Conservation (phyloP, 116 monocot genomes). For the Papilionanthe hybrid region DNA sequence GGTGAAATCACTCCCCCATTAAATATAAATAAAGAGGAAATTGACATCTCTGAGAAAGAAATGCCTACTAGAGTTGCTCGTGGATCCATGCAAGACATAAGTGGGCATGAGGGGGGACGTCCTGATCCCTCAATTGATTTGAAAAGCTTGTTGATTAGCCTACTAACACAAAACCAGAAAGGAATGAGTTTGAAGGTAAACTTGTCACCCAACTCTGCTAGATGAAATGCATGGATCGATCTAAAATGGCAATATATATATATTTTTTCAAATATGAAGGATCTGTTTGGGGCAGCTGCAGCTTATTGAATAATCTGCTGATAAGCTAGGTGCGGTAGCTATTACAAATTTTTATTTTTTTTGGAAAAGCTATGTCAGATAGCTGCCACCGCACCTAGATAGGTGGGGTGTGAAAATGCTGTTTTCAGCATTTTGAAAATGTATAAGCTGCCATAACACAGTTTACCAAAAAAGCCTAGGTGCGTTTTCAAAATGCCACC, state of each 20-base stretch:
- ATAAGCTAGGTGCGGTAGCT: too few relatives aligned
- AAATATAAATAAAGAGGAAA: constrained; percentile 41
- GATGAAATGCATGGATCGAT: not conserved
- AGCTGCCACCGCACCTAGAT: too few relatives aligned
- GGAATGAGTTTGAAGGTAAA: constrained; percentile 79
- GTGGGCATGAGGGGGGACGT: constrained; percentile 8
- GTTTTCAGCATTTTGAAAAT: too few relatives aligned
- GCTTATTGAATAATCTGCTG: too few relatives aligned
- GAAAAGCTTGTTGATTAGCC: constrained; percentile 35
- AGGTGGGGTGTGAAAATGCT: too few relatives aligned
- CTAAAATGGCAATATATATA: not conserved
- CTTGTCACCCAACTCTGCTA: not conserved
- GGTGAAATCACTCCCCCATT: constrained; percentile 33
- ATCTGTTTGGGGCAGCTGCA: too few relatives aligned
- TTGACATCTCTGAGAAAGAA: constrained; percentile 48
- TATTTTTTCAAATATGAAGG: not conserved
- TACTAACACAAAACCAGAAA: constrained; percentile 62
- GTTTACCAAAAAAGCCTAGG: too few relatives aligned
- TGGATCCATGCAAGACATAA: constrained; percentile 19
- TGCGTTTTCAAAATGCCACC: too few relatives aligned
- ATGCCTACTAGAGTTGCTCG: constrained; percentile 19
- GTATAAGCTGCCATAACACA: too few relatives aligned
- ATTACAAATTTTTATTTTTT: too few relatives aligned
- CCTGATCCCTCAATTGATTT: constrained; percentile 42
- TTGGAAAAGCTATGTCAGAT: too few relatives aligned